phyloP scores from a whole-genome alignment of 305 asterid species.

The Rubia peregrina region DNA sequence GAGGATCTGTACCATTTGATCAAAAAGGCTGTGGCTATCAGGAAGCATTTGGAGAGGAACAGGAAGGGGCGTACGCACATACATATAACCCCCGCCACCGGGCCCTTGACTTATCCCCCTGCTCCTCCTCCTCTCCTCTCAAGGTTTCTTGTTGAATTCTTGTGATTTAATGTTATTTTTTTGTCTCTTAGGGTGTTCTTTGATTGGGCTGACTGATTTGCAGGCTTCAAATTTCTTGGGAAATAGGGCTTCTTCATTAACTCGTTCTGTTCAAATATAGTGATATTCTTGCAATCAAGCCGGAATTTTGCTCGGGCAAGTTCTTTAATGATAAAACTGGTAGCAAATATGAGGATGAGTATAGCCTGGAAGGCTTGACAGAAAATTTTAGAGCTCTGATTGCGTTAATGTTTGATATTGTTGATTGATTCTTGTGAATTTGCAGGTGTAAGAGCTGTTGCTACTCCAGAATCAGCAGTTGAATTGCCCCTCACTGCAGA shows the following conservation, averaged over 20 bases:
- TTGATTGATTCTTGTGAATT: neutral
- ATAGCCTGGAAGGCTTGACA: neutral
- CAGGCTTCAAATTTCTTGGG: constrained; percentile 50
- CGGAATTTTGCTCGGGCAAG: neutral
- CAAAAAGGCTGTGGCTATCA: too few relatives aligned
- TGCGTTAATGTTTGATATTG: neutral
- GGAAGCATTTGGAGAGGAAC: too few relatives aligned
- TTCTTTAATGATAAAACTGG: neutral
- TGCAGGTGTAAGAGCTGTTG: constrained; percentile 71
- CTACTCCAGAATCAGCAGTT: constrained; percentile 59
- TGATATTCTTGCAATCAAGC: neutral
- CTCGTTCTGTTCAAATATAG: neutral
- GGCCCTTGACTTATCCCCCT: constrained; percentile 48
- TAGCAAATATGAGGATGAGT: neutral
- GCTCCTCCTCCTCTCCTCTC: constrained; percentile 36
- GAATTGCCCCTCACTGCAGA: constrained; percentile 85
- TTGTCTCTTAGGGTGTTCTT: neutral
- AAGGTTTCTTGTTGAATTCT: constrained; percentile 29
- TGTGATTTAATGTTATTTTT: neutral
- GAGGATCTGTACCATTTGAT: too few relatives aligned
- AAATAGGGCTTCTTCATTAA: constrained; percentile 27
- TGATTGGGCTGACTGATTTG: constrained; percentile 10
- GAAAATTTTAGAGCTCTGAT: neutral
- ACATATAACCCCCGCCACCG: constrained; percentile 29
- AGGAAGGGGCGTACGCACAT: constrained; percentile 23